Evolutionary conservation across 805 yeast species (phyloP).

Genomic region (Teunomyces pallodes): DNA sequence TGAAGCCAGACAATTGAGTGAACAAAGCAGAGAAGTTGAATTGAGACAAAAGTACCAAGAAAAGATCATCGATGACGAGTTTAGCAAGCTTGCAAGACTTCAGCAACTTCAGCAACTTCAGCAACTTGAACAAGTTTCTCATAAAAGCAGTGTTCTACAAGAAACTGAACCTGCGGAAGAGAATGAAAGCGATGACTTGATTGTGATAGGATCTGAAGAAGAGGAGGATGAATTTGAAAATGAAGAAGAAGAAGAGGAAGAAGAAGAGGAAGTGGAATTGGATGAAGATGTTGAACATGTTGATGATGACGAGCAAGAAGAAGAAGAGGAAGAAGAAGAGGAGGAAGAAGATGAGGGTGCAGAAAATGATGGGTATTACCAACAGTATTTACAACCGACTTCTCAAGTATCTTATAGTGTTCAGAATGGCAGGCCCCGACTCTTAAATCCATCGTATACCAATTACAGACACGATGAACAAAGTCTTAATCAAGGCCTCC

Average conservation of each 20-base stretch:
- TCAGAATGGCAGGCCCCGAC: conserved; percentile 7
- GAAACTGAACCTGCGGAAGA: conserved; percentile 4
- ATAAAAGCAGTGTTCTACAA: too few relatives aligned
- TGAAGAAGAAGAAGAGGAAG: conserved; percentile 4
- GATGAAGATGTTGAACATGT: conserved; percentile 3
- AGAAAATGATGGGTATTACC: background rate
- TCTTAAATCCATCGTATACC: background rate
- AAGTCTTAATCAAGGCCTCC: background rate
- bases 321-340: conserved; percentile 3
- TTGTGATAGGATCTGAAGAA: conserved; percentile 4
- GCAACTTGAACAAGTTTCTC: background rate
- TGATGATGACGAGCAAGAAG: background rate
- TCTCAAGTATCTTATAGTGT: background rate
- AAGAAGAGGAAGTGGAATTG: conserved; percentile 7
- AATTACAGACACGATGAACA: conserved; percentile 1
- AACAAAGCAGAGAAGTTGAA: conserved; percentile 13
- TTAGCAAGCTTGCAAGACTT: conserved; percentile 19
- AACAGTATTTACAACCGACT: background rate
- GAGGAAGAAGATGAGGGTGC: background rate
- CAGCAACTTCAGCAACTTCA: conserved; percentile 3
- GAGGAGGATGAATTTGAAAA: conserved; percentile 3
- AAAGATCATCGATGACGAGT: conserved; percentile 26
- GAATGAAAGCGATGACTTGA: conserved; percentile 1
- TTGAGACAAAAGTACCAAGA: conserved; percentile 17
- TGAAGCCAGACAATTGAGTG: conserved; percentile 13